A percentile compares a stretch with the other conserved stretches of the same genome.
Conservation (phyloP, 768 basidiomycete species). For the Plicaturopsis crispa region DNA sequence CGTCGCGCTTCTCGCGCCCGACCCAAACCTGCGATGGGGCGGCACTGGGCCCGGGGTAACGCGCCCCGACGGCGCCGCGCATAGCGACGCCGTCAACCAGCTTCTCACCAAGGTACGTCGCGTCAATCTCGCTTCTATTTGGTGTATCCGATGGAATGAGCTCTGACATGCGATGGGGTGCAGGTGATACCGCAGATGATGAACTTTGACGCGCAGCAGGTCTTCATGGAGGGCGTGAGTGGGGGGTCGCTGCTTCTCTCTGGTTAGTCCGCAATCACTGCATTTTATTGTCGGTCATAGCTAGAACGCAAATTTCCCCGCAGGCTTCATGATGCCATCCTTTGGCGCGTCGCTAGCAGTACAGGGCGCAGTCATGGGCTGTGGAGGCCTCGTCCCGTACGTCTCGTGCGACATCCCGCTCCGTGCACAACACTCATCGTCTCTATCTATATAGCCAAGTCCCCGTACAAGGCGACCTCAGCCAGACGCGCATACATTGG, state of each 20-base stretch:
- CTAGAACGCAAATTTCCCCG: background rate
- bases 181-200: conserved; percentile 16
- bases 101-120: conserved; percentile 15
- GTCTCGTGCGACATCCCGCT: background rate
- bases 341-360: conserved; percentile 18
- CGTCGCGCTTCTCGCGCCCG: conserved; percentile 16
- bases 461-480: conserved; percentile 16
- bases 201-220: conserved; percentile 17
- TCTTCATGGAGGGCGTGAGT: conserved; percentile 22
- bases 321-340: conserved; percentile 18
- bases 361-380: conserved; percentile 16
- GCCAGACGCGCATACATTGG: conserved; percentile 16
- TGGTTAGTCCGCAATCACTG: conserved; percentile 13
- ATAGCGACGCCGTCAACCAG: conserved; percentile 20
- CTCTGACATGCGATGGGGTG: background rate
- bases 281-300: background rate
- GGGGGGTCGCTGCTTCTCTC: conserved; percentile 19
- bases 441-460: conserved; percentile 18
- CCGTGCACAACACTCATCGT: background rate
- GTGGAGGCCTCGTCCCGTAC: conserved; percentile 17
- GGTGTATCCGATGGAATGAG: too few species aligned
- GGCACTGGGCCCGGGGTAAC: conserved; percentile 12
- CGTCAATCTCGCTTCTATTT: too few species aligned
- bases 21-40: conserved; percentile 13
- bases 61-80: conserved; percentile 19